A percentile compares a stretch with the other conserved stretches of the same genome.
These are phyloP conservation scores for Umbelopsis vinacea DNA, from an alignment of 192 early-diverging fungal genomes.

Conservation along the genomic window DNA sequence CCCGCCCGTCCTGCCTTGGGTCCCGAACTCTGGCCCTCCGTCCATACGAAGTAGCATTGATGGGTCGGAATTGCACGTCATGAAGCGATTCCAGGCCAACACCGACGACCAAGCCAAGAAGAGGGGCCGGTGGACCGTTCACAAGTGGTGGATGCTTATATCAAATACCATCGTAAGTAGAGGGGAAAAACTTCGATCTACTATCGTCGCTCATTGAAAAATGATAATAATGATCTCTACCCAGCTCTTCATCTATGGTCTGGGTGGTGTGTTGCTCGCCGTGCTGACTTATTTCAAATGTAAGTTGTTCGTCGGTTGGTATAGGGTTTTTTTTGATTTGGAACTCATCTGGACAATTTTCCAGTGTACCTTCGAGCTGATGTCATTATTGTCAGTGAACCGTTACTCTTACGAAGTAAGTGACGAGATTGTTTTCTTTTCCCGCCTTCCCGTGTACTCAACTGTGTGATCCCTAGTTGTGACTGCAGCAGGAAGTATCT, in stretches of 20 bases:
- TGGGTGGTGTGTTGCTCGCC: not conserved
- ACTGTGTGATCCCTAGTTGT: constrained; percentile 37
- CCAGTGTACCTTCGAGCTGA: constrained; percentile 39
- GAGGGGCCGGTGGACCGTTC: constrained; percentile 45
- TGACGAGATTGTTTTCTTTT: constrained; percentile 9
- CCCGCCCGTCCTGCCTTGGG: constrained; percentile 5
- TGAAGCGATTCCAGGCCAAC: constrained; percentile 29
- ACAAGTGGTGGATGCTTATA: constrained; percentile 48
- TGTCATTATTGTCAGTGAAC: constrained; percentile 37
- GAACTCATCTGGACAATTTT: not conserved
- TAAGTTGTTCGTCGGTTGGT: constrained; percentile 9
- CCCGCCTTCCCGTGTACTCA: constrained; percentile 24
- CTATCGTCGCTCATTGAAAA: not conserved
- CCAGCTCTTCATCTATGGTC: constrained; percentile 6
- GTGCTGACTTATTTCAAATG: constrained; percentile 37
- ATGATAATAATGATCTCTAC: not conserved
- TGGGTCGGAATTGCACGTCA: constrained; percentile 31
- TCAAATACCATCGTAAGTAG: constrained; percentile 50
- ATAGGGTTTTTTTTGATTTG: too few relatives aligned
- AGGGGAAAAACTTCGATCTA: not conserved
- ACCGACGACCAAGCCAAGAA: constrained; percentile 19
- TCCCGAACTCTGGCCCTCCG: not conserved
- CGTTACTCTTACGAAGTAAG: constrained; percentile 33
- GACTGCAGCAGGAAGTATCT: constrained; percentile 39
- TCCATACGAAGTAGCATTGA: constrained; percentile 9